Percentiles rank a stretch among this genome's conserved stretches.
Evolutionary conservation across 139 green algal species (phyloP).

Genomic region (Desmodesmus armatus): DNA sequence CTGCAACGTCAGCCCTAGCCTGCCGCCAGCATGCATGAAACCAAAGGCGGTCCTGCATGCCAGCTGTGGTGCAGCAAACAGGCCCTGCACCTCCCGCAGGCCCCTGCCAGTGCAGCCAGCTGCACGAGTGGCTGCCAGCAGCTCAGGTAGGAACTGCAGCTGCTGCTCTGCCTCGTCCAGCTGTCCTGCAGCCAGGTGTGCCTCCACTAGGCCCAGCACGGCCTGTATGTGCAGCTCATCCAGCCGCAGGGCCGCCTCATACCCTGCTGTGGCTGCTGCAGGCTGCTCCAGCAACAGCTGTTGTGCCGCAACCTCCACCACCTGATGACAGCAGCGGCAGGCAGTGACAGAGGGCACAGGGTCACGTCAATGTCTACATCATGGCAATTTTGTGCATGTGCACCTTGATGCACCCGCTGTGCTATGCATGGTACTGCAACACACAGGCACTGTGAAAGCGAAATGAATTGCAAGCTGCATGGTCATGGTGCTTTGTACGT

Average conservation of each 20-base stretch:
- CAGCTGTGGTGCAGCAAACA: neutral
- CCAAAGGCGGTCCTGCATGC: neutral
- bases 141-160: conserved; percentile 64
- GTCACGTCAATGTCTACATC: too few relatives aligned
- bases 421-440: too few relatives aligned
- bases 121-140: conserved; percentile 41
- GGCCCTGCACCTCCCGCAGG: neutral
- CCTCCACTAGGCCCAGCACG: conserved; percentile 63
- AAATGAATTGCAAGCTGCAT: too few relatives aligned
- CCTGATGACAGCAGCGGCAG: too few relatives aligned
- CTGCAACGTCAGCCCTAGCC: neutral
- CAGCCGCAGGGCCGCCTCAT: conserved; percentile 56
- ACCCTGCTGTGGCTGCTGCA: conserved; percentile 56
- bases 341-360: too few relatives aligned
- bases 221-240: conserved; percentile 75
- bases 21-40: neutral
- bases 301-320: conserved; percentile 57
- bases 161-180: conserved; percentile 69
- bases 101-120: neutral
- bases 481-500: too few relatives aligned
- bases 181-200: conserved; percentile 58
- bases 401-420: too few relatives aligned
- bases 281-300: conserved; percentile 65
- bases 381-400: too few relatives aligned
- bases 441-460: too few relatives aligned